Percentiles rank a stretch among this genome's conserved stretches.
These are phyloP conservation scores for Ophiostoma tasmaniense DNA, from an alignment of 2,329 filamentous ascomycete genomes.

Conservation along the genomic window DNA sequence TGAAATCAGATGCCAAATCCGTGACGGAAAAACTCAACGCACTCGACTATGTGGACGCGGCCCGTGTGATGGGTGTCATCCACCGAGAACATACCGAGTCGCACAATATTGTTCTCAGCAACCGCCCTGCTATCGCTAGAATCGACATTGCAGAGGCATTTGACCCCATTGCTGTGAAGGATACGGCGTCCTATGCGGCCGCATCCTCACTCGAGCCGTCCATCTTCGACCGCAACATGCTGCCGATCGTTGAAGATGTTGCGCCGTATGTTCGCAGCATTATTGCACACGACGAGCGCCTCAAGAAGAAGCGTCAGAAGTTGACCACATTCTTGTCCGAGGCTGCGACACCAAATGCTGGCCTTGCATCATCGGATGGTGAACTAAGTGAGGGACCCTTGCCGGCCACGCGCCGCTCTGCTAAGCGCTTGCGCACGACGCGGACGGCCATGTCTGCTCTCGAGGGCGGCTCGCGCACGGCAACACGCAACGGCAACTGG, in stretches of 20 bases:
- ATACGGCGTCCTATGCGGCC: constrained; percentile 13
- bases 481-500: constrained; percentile 58
- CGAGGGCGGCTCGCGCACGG: constrained; percentile 56
- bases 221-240: constrained; percentile 64
- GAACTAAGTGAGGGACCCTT: not conserved
- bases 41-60: constrained; percentile 28
- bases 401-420: not conserved
- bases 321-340: constrained; percentile 48
- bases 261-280: constrained; percentile 88
- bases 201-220: constrained; percentile 50
- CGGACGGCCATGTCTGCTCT: constrained; percentile 60
- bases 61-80: constrained; percentile 30
- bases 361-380: constrained; percentile 24
- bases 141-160: constrained; percentile 51
- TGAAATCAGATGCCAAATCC: constrained; percentile 18
- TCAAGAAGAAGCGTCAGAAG: constrained; percentile 57
- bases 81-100: constrained; percentile 31
- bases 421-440: constrained; percentile 56
- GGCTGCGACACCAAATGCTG: constrained; percentile 10
- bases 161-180: constrained; percentile 45
- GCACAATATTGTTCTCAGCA: constrained; percentile 27
- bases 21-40: not conserved
- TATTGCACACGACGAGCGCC: constrained; percentile 61
- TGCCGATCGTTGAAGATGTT: constrained; percentile 62
- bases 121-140: constrained; percentile 32